Base-by-base conservation (phyloP, 495 filamentous ascomycete species). In the Parmelia sp. region DNA sequence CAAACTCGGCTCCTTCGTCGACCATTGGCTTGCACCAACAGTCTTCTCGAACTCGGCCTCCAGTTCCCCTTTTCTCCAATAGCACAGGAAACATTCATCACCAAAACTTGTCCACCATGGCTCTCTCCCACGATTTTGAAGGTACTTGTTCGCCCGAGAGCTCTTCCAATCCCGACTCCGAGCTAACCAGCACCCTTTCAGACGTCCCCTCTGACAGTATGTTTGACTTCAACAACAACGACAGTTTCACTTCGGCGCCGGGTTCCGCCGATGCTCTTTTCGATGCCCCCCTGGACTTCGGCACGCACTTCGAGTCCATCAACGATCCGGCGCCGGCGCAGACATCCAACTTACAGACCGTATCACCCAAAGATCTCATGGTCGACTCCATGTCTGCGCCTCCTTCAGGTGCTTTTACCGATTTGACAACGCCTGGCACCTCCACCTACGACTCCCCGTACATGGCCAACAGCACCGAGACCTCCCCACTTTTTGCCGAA, bases 301-400 rank as follows among this genome's bases (percentile, higher is more conserved):
- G 57, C 25, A 39, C 15, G 7, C 42, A 59, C 0, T 68, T 68
- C 12, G 62, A 61, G 44, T 29, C 71, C n/a, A 66, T 69, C 64
- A 74, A 77, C 65, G 70, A 72, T 63, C 68, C 79, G 58, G 70
- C 67, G 58, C 53, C 68, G 39, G 57, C 60, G 51, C 58, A 71
- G 60, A 69, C 71, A 17, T 62, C 56, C 45, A 70, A 66, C 58
- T 73, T 73, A 12, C 53, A 71, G 71, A 96, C 92, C 25, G 82
- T 97, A 57, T 97, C 93, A 61, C 93, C 93, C 19, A 86, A 88
- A 73, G 91, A 96, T 68, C 77, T 96, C 51, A 81, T 91, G 71
- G 75, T 89, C 66, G 88, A 91, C 65, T 78, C 81, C 23, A 77
- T 80, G 70, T 94, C 91, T 61, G 86, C 90, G 36, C 90, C 91